These are phyloP conservation scores for Acanthamoeba divionensis DNA, from an alignment of 208 protist genomes.

Conservation along the genomic window DNA sequence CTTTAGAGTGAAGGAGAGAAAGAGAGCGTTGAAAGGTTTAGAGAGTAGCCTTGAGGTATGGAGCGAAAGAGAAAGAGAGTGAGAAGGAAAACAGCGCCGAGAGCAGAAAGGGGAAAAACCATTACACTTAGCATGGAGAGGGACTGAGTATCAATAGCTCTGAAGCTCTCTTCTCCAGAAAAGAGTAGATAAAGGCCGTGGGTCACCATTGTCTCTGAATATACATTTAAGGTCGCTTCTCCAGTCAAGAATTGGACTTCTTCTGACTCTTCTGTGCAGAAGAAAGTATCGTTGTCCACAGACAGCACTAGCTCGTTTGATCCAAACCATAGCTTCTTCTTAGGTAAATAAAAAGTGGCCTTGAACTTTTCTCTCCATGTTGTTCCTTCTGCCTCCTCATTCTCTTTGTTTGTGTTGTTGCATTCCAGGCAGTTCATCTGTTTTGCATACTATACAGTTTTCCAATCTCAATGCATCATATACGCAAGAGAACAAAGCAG, in stretches of 20 bases:
- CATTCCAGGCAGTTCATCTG: no score
- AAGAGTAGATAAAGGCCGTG: slow-evolving; percentile 7
- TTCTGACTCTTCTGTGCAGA: not conserved
- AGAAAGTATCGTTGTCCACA: not conserved
- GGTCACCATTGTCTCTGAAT: not conserved
- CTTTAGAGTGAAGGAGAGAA: no score
- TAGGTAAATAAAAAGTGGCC: not conserved
- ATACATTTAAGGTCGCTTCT: not conserved
- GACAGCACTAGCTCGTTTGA: not conserved
- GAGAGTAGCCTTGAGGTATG: no score
- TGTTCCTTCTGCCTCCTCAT: no score
- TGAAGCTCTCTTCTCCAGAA: not conserved
- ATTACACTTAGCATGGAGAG: slow-evolving; percentile 20
- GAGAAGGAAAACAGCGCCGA: no score
- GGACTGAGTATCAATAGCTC: slow-evolving; percentile 9
- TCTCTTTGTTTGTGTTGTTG: no score
- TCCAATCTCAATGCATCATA: no score
- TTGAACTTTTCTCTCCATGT: not conserved
- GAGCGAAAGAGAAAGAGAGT: no score
- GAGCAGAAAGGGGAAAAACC: not conserved
- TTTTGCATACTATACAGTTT: no score
- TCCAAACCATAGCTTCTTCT: slow-evolving; percentile 14
- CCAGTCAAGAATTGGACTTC: not conserved
- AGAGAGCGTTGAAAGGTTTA: not conserved
- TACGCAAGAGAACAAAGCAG: no score